phyloP scores from a whole-genome alignment of 768 basidiomycete species.

The Pholiota conissans region DNA sequence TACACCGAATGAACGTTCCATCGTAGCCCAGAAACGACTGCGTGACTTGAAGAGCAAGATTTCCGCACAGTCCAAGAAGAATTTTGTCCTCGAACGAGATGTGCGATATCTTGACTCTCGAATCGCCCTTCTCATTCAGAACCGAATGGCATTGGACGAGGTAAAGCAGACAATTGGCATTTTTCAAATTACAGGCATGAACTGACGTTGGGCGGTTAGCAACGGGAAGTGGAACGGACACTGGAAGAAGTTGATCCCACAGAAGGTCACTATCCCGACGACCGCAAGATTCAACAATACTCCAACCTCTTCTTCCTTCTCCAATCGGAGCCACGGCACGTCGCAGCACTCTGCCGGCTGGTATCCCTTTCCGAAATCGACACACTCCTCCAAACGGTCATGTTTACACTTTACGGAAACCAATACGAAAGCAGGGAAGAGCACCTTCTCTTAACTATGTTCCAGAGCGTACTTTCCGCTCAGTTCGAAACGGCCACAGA shows the following conservation, averaged over 20 bases:
- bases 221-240: constrained; percentile 93
- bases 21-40: constrained; percentile 90
- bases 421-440: constrained; percentile 99
- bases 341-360: constrained; percentile 93
- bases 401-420: constrained; percentile 99
- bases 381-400: constrained; percentile 98
- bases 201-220: constrained; percentile 42
- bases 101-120: constrained; percentile 97
- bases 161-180: constrained; percentile 42
- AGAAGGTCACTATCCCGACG: constrained; percentile 91
- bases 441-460: constrained; percentile 98
- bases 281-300: constrained; percentile 93
- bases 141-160: constrained; percentile 96
- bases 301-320: constrained; percentile 98
- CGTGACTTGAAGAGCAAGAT: constrained; percentile 96
- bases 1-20: not conserved
- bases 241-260: constrained; percentile 95
- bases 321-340: constrained; percentile 96
- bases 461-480: constrained; percentile 96
- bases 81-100: constrained; percentile 98
- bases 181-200: constrained; percentile 7
- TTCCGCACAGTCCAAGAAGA: constrained; percentile 99
- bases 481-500: constrained; percentile 99
- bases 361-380: constrained; percentile 97
- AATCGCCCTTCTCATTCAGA: constrained; percentile 97